A percentile compares a stretch with the other conserved stretches of the same genome.
These are phyloP conservation scores for Suillus subluteus DNA, from an alignment of 768 basidiomycete genomes.

Conservation along the genomic window DNA sequence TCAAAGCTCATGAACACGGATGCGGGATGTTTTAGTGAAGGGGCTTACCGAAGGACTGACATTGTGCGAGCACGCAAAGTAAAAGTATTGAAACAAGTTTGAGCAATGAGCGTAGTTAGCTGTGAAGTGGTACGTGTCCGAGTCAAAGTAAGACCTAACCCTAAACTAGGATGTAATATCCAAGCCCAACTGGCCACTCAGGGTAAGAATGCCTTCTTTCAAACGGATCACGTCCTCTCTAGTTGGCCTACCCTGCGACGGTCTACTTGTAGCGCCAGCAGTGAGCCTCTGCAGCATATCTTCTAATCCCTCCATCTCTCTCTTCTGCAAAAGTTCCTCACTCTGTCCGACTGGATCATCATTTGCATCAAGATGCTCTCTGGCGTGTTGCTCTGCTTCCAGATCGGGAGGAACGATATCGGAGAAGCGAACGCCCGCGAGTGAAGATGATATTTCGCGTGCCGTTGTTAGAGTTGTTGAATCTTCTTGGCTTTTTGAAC, in stretches of 20 bases:
- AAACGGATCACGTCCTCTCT: constrained; percentile 45
- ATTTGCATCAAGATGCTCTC: constrained; percentile 55
- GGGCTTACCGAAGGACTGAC: constrained; percentile 31
- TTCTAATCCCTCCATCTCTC: constrained; percentile 56
- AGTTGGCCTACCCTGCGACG: constrained; percentile 33
- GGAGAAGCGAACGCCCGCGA: constrained; percentile 64
- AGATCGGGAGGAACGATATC: constrained; percentile 77
- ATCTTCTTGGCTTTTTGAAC: constrained; percentile 26
- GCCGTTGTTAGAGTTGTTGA: constrained; percentile 42
- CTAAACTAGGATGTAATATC: constrained; percentile 13
- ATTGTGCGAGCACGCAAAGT: constrained; percentile 15
- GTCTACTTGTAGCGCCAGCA: constrained; percentile 26
- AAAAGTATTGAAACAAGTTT: neutral
- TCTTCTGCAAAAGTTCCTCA: constrained; percentile 49
- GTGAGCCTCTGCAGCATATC: constrained; percentile 55
- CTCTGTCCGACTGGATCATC: constrained; percentile 36
- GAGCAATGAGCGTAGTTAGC: neutral
- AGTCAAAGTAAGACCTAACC: constrained; percentile 21
- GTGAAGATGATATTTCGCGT: constrained; percentile 54
- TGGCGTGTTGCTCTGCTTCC: constrained; percentile 79
- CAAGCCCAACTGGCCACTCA: constrained; percentile 35
- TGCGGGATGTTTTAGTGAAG: neutral
- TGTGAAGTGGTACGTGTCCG: constrained; percentile 24
- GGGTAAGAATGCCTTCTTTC: constrained; percentile 37
- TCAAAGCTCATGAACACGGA: constrained; percentile 2